A percentile compares a stretch with the other conserved stretches of the same genome.
Evolutionary conservation across 2,329 filamentous ascomycete genomes (phyloP).

Genomic region (Ophiostoma sp.): DNA sequence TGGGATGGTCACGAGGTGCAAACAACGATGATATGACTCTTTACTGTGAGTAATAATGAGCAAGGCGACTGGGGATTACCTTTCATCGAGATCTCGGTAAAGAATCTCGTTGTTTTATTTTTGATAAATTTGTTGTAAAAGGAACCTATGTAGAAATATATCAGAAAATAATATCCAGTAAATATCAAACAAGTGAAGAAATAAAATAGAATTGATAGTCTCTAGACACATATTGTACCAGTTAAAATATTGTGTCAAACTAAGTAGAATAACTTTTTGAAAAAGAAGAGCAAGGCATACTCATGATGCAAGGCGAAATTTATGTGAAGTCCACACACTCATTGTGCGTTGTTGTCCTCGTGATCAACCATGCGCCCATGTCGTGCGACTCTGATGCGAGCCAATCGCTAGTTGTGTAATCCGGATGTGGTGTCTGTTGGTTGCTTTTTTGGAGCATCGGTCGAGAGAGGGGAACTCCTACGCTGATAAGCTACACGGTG

Average conservation of each 20-base stretch:
- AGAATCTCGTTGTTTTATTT: too few relatives aligned
- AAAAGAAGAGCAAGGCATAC: not conserved
- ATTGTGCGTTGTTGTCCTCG: not conserved
- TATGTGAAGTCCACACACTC: too few relatives aligned
- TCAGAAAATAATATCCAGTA: too few relatives aligned
- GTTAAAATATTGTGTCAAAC: too few relatives aligned
- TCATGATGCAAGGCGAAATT: not conserved
- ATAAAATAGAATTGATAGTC: not conserved
- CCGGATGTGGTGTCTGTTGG: not conserved
- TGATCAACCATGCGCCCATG: not conserved
- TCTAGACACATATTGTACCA: too few relatives aligned
- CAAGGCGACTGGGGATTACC: not conserved
- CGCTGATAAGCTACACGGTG: not conserved
- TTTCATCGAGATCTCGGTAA: not conserved
- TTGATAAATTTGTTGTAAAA: too few relatives aligned
- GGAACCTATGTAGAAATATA: too few relatives aligned
- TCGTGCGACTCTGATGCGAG: not conserved
- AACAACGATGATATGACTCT: not conserved
- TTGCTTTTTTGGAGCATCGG: not conserved
- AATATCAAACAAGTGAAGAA: too few relatives aligned
- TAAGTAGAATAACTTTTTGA: too few relatives aligned
- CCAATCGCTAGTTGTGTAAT: constrained; percentile 13
- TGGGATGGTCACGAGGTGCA: not conserved
- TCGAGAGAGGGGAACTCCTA: not conserved
- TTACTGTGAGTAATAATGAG: not conserved